Percentiles rank a stretch among this genome's conserved stretches.
Evolutionary conservation across 2,329 filamentous ascomycete genomes (phyloP).

Genomic region (Sporothrix pseudoabietina): DNA sequence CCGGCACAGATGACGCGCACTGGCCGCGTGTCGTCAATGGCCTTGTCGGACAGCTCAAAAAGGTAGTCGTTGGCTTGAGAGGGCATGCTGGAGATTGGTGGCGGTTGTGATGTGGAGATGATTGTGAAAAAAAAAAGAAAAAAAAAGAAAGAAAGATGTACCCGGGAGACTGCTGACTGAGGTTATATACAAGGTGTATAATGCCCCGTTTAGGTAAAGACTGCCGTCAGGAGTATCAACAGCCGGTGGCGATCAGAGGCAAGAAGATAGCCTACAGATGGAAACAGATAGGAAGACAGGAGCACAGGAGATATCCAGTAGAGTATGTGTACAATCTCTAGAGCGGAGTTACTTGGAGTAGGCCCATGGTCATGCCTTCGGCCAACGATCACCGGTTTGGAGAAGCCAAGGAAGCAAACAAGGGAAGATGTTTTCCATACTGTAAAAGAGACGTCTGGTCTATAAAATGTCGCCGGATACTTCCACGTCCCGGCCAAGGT

Average conservation of each 20-base stretch:
- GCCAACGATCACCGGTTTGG: not conserved
- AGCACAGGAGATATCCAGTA: not conserved
- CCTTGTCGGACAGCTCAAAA: constrained; percentile 16
- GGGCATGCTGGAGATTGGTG: not conserved
- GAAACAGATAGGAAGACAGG: not conserved
- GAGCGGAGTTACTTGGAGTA: not conserved
- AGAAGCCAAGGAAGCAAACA: not conserved
- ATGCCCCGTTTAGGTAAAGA: not conserved
- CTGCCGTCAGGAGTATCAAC: not conserved
- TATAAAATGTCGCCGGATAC: not conserved
- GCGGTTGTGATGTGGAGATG: not conserved
- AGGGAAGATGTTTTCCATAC: constrained; percentile 11
- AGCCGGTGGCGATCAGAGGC: not conserved
- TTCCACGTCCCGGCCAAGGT: not conserved
- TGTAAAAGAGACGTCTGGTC: not conserved
- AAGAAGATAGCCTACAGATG: not conserved
- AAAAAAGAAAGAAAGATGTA: not conserved
- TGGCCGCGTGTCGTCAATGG: constrained; percentile 23
- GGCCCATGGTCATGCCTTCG: not conserved
- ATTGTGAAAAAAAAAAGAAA: not conserved
- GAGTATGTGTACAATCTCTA: not conserved
- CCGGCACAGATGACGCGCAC: constrained; percentile 40
- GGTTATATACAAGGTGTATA: not conserved
- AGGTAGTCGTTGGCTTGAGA: constrained; percentile 9
- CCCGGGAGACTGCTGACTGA: not conserved